Evolutionary conservation across 352 stramenopile species (phyloP).

Genomic region (Globisporangium cylindrosporum): DNA sequence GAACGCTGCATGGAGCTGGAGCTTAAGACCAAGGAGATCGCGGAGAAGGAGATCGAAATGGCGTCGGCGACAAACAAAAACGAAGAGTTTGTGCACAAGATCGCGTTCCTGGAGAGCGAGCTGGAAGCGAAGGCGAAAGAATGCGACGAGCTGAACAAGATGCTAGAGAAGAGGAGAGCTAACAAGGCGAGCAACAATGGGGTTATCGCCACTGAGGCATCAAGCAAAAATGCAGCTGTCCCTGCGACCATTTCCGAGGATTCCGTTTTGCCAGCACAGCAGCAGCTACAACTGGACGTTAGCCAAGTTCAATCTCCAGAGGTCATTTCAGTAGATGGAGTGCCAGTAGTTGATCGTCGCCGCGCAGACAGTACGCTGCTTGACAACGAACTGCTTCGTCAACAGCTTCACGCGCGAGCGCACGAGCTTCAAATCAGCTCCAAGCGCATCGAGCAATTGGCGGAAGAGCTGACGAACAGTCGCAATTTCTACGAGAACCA

Average conservation of each 20-base stretch:
- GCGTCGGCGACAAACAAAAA: conserved; percentile 35
- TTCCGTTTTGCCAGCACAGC: conserved; percentile 4
- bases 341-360: neutral
- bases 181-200: conserved; percentile 3
- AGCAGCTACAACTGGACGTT: neutral
- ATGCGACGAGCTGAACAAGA: conserved; percentile 41
- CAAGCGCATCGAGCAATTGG: conserved; percentile 40
- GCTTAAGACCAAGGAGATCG: conserved; percentile 32
- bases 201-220: neutral
- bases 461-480: conserved; percentile 44
- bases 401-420: conserved; percentile 49
- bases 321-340: conserved; percentile 2
- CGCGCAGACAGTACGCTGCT: conserved; percentile 24
- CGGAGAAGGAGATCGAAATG: conserved; percentile 38
- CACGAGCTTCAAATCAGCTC: conserved; percentile 45
- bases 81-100: conserved; percentile 50
- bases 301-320: conserved; percentile 3
- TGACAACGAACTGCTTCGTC: conserved; percentile 53
- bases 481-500: conserved; percentile 57
- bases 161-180: conserved; percentile 23
- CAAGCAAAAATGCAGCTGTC: neutral
- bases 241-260: conserved; percentile 13
- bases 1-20: conserved; percentile 56
- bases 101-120: conserved; percentile 50
- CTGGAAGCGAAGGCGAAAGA: conserved; percentile 47